Conservation (phyloP, 2,329 filamentous ascomycete species). For the Penicillium sp. region DNA sequence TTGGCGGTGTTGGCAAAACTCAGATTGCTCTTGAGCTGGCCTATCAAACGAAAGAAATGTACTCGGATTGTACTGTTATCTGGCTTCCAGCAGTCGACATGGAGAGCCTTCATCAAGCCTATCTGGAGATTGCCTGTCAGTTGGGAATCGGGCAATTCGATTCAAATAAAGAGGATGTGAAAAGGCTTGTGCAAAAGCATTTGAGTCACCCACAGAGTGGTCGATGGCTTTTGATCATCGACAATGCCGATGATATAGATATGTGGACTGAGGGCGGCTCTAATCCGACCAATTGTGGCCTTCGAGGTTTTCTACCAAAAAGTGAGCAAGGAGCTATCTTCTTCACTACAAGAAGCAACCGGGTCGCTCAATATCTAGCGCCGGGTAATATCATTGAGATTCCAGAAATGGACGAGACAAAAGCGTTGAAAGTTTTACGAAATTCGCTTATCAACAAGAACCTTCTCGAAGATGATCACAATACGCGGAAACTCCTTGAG, state of each 20-base stretch:
- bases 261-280: constrained; percentile 22
- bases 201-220: constrained; percentile 24
- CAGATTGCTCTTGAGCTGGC: constrained; percentile 38
- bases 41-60: constrained; percentile 27
- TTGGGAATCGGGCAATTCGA: constrained; percentile 14
- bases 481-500: constrained; percentile 23
- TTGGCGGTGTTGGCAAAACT: constrained; percentile 37
- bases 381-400: constrained; percentile 28
- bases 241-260: constrained; percentile 39
- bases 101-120: constrained; percentile 35
- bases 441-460: constrained; percentile 25
- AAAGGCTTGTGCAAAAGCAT: constrained; percentile 19
- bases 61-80: constrained; percentile 34
- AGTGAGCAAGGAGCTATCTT: constrained; percentile 35
- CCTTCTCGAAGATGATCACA: constrained; percentile 23
- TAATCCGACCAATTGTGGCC: not conserved
- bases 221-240: constrained; percentile 38
- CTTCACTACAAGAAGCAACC: constrained; percentile 39
- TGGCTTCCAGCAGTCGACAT: constrained; percentile 37
- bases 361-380: constrained; percentile 29
- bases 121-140: constrained; percentile 26
- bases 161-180: constrained; percentile 15
- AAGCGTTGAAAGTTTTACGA: constrained; percentile 22
- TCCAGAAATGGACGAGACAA: constrained; percentile 22
- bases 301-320: constrained; percentile 26